Base-by-base conservation (phyloP, 805 yeast genomes). In the Cyberlindnera xishuangbannaensis region DNA sequence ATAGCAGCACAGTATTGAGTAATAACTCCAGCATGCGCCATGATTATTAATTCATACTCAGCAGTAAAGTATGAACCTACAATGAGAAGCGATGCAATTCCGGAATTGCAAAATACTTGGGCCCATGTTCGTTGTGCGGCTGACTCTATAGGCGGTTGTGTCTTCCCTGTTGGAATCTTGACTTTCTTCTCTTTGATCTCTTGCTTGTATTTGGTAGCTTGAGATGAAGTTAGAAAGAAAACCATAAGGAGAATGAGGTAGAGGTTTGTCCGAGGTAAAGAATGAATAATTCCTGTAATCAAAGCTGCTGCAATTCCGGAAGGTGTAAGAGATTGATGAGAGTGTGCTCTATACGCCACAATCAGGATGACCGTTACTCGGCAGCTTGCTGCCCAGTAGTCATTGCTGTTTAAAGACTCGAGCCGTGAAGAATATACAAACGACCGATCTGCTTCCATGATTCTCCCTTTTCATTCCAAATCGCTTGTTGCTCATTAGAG, bases 1-100 rank as follows among this genome's bases (percentile, higher is more conserved):
- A 60, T 62, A 14, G 63, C 71, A 2, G 68, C 68, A 6, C 62
- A 60, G 36, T 67, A 67, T 24, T 67, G 70, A 6, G 51, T 47
- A 20, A 49, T 44, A 7, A 51, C 34, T 3, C 58, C 61, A 7
- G 50, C 45, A 23, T 39, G 56, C 28, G 45, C 40, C 31, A 37
- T 48, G 2, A 30, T 18, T 8, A 31, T 30, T 8, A 29, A 18
- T 7, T 30, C 39, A 7, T 26, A 21, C 17, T 41, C 37, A 10
- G 17, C 13, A 1, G 41, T 38, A 17, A 40, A 36, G 1, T 37
- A 16, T 10, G 58, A 54, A 3, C 42, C 15, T 6, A 64, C 5
- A 4, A 67, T 59, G 17, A 64, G 42, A 0, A 58, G 15, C 2
- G 66, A 45, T 3, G 71, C 68, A 18, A 56, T 45, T 1, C 56